Conservation (phyloP, 352 stramenopile species). For the Pythium phragmiticola region DNA sequence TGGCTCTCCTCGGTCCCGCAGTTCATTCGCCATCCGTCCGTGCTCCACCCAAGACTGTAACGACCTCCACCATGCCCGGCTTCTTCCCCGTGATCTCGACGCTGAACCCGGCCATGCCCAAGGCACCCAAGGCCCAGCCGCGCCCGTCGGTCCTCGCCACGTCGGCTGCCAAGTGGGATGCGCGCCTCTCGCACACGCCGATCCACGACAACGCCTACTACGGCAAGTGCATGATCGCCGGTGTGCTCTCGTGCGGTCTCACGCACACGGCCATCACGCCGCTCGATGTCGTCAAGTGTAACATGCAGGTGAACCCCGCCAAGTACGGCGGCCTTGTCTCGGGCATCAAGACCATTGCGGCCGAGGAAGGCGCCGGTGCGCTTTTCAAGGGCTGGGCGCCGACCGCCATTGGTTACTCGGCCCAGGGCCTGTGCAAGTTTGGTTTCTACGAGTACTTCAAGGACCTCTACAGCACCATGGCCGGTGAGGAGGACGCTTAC, state of each 20-base stretch:
- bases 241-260: conserved; percentile 90
- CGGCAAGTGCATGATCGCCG: conserved; percentile 93
- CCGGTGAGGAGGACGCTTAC: conserved; percentile 90
- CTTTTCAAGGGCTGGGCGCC: conserved; percentile 92
- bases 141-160: conserved; percentile 62
- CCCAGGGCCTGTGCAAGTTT: conserved; percentile 92
- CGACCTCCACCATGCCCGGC: conserved; percentile 46
- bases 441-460: conserved; percentile 97
- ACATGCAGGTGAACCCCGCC: conserved; percentile 91
- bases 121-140: conserved; percentile 41
- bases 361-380: conserved; percentile 77
- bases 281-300: conserved; percentile 94
- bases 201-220: conserved; percentile 92
- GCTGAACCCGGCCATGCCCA: conserved; percentile 59
- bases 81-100: conserved; percentile 81
- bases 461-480: conserved; percentile 90
- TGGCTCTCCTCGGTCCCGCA: conserved; percentile 14
- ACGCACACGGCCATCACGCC: conserved; percentile 93
- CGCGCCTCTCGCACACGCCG: conserved; percentile 73
- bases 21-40: conserved; percentile 69
- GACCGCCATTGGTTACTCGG: conserved; percentile 91
- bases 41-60: conserved; percentile 35
- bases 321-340: conserved; percentile 84
- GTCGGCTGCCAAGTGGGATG: conserved; percentile 80
- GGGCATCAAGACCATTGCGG: conserved; percentile 84